Percentiles rank a stretch among this genome's conserved stretches.
Conservation (phyloP, 2,329 filamentous ascomycete genomes). For the Claviceps pazoutovae region DNA sequence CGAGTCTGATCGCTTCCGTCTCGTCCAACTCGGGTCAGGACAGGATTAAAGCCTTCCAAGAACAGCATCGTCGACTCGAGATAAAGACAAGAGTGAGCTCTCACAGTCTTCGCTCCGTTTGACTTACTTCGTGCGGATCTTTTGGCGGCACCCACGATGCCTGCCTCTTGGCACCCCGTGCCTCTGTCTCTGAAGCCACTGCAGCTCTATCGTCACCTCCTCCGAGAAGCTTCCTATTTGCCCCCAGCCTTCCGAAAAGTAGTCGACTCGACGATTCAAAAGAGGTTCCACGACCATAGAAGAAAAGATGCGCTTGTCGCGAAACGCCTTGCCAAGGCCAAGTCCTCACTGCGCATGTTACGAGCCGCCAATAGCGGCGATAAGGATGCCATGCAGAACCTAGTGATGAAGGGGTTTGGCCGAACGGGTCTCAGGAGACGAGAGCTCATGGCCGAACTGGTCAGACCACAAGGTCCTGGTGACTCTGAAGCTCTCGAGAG, state of each 20-base stretch:
- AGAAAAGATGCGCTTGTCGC: slow-evolving; percentile 14
- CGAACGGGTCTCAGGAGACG: slow-evolving; percentile 37
- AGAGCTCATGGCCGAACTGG: slow-evolving; percentile 28
- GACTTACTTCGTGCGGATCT: too few species aligned
- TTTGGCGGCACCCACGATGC: slow-evolving; percentile 11
- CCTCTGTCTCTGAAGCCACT: slow-evolving; percentile 14
- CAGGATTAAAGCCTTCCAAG: too few species aligned
- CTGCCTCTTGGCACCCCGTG: slow-evolving; percentile 13
- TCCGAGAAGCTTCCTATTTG: slow-evolving; percentile 48
- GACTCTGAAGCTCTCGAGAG: slow-evolving; percentile 28
- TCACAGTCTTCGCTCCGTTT: too few species aligned
- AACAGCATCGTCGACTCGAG: too few species aligned
- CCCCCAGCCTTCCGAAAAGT: slow-evolving; percentile 34
- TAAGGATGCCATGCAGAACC: slow-evolving; percentile 27
- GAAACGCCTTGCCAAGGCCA: slow-evolving; percentile 26
- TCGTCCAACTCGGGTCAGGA: too few species aligned
- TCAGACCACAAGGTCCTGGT: slow-evolving; percentile 21
- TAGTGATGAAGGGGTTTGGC: slow-evolving; percentile 38
- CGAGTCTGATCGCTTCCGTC: too few species aligned
- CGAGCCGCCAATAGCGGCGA: slow-evolving; percentile 41
- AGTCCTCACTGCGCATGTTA: slow-evolving; percentile 30
- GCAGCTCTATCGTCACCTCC: slow-evolving; percentile 42
- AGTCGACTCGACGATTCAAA: slow-evolving; percentile 28
- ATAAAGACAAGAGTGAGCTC: too few species aligned
- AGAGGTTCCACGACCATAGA: slow-evolving; percentile 30